Conservation (phyloP, 306 rosid genomes). For the Pachyrhizus erosus region DNA sequence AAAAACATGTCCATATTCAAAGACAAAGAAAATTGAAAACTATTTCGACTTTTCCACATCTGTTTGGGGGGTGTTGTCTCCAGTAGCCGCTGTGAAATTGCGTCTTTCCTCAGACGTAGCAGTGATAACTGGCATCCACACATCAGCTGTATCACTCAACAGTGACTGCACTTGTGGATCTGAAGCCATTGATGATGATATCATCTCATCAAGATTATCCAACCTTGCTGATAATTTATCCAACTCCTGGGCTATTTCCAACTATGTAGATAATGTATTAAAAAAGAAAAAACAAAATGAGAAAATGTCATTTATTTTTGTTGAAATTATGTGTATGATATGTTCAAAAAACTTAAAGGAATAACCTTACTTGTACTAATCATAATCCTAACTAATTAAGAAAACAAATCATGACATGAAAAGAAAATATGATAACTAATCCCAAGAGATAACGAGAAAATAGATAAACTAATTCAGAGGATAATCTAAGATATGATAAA, state of each 20-base stretch:
- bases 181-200: slow-evolving; percentile 81
- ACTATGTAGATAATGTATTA: slow-evolving; percentile 45
- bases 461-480: background rate
- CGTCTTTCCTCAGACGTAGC: slow-evolving; percentile 82
- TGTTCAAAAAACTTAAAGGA: background rate
- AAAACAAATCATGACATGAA: background rate
- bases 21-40: slow-evolving; percentile 20
- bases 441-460: background rate
- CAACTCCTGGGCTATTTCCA: slow-evolving; percentile 87
- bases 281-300: background rate
- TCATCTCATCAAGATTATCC: slow-evolving; percentile 88
- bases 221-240: slow-evolving; percentile 84
- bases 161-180: slow-evolving; percentile 89
- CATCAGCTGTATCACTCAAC: slow-evolving; percentile 82
- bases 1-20: background rate
- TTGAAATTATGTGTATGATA: background rate
- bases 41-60: slow-evolving; percentile 49
- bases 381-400: background rate
- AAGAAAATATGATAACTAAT: background rate
- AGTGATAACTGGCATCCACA: slow-evolving; percentile 94
- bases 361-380: background rate
- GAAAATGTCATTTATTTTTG: slow-evolving; percentile 21
- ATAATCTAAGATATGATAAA: background rate
- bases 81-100: slow-evolving; percentile 59
- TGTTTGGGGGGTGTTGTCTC: slow-evolving; percentile 45